Base-by-base conservation (phyloP, 257 asterid species). In the Cordia subcordata region DNA sequence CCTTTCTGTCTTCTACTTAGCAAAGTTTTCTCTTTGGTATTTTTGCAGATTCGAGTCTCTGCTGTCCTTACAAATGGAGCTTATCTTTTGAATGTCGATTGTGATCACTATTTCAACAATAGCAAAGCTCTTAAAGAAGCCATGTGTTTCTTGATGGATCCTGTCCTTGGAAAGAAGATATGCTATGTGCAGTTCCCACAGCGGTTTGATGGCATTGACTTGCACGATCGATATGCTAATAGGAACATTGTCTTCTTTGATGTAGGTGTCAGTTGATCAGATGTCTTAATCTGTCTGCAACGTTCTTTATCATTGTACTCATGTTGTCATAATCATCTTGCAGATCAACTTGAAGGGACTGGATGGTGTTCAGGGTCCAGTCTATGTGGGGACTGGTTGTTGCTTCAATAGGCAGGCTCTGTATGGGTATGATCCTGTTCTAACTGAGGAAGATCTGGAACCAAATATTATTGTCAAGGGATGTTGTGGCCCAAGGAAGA, bases 291-390 rank as follows among this genome's bases (percentile, higher is more conserved):
- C 4, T 58, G 51, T 50, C 12, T 9, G 18, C 27, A 19, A 13
- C n/a, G 22, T 33, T 42, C 15, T 63, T 65, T 51, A 6, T 50
- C 32, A 16, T 23, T 58, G 13, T 17, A 23, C 46, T 61, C 17
- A 21, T 68, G 55, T 70, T 50, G 22, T 71, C 22, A 12, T 57
- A 21, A 21, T 62, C 14, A 11, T 21, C 40, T 37, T 66, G 60
- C 87, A 89, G 97, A 86, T 89, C 70, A 89, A 89, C 81, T 80
- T 89, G 94, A 89, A 84, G 73, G 97, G 97, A 55, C 74, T 84
- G 59, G 97, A 90, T 35, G 97, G 97, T 44, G 82, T 90, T 79
- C 97, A 90, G 70, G 95, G 95, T 66, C 97, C 97, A 13, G 86
- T 89, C 55, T 89, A 89, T 37, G 97, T 89, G 68, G 97, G 97